Conservation (phyloP, 805 yeast genomes). For the Yamadazyma akitaensis region DNA sequence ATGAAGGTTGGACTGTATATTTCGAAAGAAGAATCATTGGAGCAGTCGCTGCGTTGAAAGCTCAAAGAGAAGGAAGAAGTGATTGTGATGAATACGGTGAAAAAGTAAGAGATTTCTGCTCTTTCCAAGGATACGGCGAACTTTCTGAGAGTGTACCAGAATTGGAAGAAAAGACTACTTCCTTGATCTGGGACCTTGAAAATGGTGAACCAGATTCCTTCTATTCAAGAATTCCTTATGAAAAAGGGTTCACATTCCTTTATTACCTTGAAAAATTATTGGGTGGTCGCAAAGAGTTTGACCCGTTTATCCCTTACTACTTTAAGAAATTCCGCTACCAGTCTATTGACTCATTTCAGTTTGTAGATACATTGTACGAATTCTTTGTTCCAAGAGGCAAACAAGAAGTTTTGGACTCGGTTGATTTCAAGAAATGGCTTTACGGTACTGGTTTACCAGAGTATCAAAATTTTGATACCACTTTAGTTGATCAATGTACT, state of each 20-base stretch:
- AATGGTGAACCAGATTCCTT: slow-evolving; percentile 28
- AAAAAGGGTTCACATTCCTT: slow-evolving; percentile 33
- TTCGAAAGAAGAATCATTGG: slow-evolving; percentile 33
- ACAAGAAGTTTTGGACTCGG: slow-evolving; percentile 18
- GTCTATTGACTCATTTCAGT: slow-evolving; percentile 26
- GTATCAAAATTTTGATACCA: slow-evolving; percentile 24
- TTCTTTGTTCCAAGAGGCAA: slow-evolving; percentile 22
- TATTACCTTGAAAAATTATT: slow-evolving; percentile 23
- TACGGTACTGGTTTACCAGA: slow-evolving; percentile 27
- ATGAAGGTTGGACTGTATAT: slow-evolving; percentile 38
- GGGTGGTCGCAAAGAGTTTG: slow-evolving; percentile 24
- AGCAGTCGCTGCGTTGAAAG: slow-evolving; percentile 25
- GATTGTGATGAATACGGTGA: slow-evolving; percentile 26
- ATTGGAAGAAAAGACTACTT: slow-evolving; percentile 20
- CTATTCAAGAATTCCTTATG: slow-evolving; percentile 34
- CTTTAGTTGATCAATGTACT: slow-evolving; percentile 27
- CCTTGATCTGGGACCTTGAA: slow-evolving; percentile 22
- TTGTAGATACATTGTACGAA: slow-evolving; percentile 24
- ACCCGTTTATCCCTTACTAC: slow-evolving; percentile 28
- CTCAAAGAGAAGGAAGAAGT: slow-evolving; percentile 16
- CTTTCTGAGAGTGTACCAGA: slow-evolving; percentile 23
- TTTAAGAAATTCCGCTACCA: slow-evolving; percentile 25
- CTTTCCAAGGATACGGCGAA: slow-evolving; percentile 31
- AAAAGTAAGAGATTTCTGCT: slow-evolving; percentile 27
- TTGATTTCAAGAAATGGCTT: slow-evolving; percentile 30